Conservation (phyloP, 106 monocot species). For the Allium fistulosum region DNA sequence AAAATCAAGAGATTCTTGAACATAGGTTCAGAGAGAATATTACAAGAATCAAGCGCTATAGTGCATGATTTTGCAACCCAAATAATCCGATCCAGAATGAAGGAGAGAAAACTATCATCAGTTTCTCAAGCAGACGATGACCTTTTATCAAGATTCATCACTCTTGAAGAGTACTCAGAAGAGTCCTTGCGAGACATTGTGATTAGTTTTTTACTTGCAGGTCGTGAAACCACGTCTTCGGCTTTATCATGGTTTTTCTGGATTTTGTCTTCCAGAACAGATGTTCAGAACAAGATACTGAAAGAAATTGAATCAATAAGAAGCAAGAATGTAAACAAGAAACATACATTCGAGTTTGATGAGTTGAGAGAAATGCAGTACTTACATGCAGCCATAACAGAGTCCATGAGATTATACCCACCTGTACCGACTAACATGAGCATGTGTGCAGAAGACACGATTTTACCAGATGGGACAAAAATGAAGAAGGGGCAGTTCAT, state of each 20-base stretch:
- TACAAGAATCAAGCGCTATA: conserved; percentile 12
- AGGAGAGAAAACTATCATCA: neutral
- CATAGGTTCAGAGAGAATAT: conserved; percentile 18
- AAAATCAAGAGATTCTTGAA: conserved; percentile 19
- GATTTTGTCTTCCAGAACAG: conserved; percentile 17
- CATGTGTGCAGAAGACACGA: conserved; percentile 15
- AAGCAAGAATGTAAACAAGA: neutral
- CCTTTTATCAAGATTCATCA: neutral
- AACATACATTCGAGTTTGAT: conserved; percentile 20
- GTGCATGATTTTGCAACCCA: conserved; percentile 20
- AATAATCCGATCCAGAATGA: conserved; percentile 13
- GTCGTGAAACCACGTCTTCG: conserved; percentile 37
- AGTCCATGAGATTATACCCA: conserved; percentile 40
- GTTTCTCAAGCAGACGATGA: neutral
- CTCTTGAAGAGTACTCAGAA: neutral
- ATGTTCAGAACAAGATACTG: conserved; percentile 27
- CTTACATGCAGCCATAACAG: conserved; percentile 35
- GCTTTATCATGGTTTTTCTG: conserved; percentile 58
- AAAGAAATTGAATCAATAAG: conserved; percentile 18
- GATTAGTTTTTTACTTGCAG: conserved; percentile 38
- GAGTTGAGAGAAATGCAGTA: conserved; percentile 59
- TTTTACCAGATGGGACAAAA: conserved; percentile 31
- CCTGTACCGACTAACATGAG: conserved; percentile 24
- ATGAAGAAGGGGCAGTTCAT: conserved; percentile 23
- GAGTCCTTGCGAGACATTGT: conserved; percentile 28